These are phyloP conservation scores for Conticribra guillardii DNA, from an alignment of 108 stramenopile species.

Conservation along the genomic window DNA sequence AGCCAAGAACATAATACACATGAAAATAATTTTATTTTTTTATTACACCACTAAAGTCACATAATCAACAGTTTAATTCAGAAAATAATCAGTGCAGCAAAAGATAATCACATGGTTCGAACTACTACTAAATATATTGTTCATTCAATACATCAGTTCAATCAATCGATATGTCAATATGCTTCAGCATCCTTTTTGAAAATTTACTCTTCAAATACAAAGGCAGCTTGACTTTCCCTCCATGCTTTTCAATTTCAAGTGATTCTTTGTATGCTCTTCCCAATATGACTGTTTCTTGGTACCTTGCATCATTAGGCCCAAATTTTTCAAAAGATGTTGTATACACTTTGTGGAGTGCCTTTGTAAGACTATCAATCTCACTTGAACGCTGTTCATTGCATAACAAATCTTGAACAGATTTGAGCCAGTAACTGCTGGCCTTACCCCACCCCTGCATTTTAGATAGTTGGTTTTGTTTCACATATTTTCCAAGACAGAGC, in stretches of 20 bases:
- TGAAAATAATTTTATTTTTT: no score
- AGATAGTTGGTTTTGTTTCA: neutral
- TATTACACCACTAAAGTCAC: no score
- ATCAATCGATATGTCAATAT: neutral
- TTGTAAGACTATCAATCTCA: neutral
- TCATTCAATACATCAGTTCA: neutral
- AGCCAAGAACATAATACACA: no score
- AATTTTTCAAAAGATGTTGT: neutral
- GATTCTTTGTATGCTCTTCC: constrained; percentile 4
- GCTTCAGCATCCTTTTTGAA: neutral
- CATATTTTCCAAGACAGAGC: neutral
- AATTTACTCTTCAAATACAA: neutral
- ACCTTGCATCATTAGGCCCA: neutral
- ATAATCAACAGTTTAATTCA: no score
- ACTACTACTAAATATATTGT: no score
- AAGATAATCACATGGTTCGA: no score
- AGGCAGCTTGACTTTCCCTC: neutral
- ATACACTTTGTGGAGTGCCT: neutral
- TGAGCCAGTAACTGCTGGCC: neutral
- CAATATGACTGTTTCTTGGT: neutral
- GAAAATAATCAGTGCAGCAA: no score
- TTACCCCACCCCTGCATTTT: neutral
- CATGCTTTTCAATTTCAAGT: constrained; percentile 6
- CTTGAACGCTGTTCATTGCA: neutral
- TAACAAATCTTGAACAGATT: neutral